Evolutionary conservation across 2,329 filamentous ascomycete species (phyloP), one percentile per base, ranked within the genome.

Genomic region (Apiospora pterosperma): DNA sequence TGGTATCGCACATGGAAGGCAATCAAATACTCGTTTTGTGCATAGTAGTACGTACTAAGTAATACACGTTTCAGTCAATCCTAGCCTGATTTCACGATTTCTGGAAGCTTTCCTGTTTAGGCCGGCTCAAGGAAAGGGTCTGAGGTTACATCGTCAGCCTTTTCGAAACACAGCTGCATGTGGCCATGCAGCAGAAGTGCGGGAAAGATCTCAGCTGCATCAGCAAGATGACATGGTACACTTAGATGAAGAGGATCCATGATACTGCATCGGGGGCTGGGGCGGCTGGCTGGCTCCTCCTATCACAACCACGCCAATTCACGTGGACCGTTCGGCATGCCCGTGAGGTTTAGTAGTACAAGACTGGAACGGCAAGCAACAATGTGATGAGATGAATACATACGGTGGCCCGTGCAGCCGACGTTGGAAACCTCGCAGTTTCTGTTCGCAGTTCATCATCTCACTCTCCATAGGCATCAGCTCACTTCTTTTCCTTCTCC

Each of bases 21-120:
- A 41, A 41, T 41, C 38, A 41, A 41, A 41, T 19, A 41, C 38
- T 41, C 38, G 38, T 41, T 19, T 41, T 41, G 38, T n/a, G n/a
- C n/a, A n/a, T n/a, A n/a, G n/a, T n/a, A n/a, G n/a, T n/a, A n/a
- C 38, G 38, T 41, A 41, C 38, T 41, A 10, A 41, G n/a, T n/a
- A n/a, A 55, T 25, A 21, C 48, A 55, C 48, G 48, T 55, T 55
- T 55, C 48, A 55, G 48, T n/a, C 48, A 48, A 16, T 5, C 60
- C 36, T 62, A 42, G 60, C 60, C 39, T 7, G 19, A 12, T 62
- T 23, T 21, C 39, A 23, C 19, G 14, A 23, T 41, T 62, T 62
- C 60, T 62, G 60, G 60, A 62, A 62, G 25, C 5, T 48, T 62
- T 62, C 60, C 39, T 36, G 21, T 62, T 62, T 62, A 25, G 36